These are phyloP conservation scores for Esteya vermicola DNA, from an alignment of 2,329 filamentous ascomycete genomes.

Conservation along the genomic window DNA sequence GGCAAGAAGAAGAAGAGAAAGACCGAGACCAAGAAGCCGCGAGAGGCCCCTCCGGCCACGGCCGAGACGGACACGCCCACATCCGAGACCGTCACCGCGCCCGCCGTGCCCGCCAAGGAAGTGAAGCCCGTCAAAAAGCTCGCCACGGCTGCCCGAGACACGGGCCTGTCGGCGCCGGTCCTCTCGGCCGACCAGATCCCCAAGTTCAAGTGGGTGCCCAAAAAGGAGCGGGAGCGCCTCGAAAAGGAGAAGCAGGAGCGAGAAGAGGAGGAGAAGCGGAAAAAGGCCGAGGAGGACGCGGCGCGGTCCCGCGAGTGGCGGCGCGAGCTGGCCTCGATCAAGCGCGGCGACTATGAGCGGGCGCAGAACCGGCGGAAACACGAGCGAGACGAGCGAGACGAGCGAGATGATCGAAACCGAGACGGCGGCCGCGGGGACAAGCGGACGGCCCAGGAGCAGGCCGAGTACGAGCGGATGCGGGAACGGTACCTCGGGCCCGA, in stretches of 20 bases:
- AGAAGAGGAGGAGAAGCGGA: slow-evolving; percentile 20
- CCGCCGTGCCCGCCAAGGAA: background rate
- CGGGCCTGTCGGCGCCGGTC: background rate
- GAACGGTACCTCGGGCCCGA: slow-evolving; percentile 87
- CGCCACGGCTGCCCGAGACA: too few relatives aligned
- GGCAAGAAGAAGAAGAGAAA: slow-evolving; percentile 1
- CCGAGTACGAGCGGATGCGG: slow-evolving; percentile 60
- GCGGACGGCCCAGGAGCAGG: slow-evolving; percentile 35
- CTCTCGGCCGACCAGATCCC: background rate
- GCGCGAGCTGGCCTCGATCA: slow-evolving; percentile 9
- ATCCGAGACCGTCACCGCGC: background rate
- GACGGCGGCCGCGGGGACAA: too few relatives aligned
- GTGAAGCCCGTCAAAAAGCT: too few relatives aligned
- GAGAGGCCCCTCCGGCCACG: background rate
- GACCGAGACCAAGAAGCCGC: background rate
- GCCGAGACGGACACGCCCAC: background rate
- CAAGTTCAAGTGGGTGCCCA: slow-evolving; percentile 50
- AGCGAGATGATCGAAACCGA: too few relatives aligned
- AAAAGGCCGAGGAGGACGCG: slow-evolving; percentile 9
- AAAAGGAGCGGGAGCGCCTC: slow-evolving; percentile 65
- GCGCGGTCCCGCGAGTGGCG: slow-evolving; percentile 14
- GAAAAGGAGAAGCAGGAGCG: slow-evolving; percentile 65
- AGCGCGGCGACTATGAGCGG: slow-evolving; percentile 10
- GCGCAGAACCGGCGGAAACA: slow-evolving; percentile 7
- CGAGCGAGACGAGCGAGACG: slow-evolving; percentile 1